Base-by-base conservation (phyloP, 2,329 filamentous ascomycete genomes). In the Alternaria sp. region DNA sequence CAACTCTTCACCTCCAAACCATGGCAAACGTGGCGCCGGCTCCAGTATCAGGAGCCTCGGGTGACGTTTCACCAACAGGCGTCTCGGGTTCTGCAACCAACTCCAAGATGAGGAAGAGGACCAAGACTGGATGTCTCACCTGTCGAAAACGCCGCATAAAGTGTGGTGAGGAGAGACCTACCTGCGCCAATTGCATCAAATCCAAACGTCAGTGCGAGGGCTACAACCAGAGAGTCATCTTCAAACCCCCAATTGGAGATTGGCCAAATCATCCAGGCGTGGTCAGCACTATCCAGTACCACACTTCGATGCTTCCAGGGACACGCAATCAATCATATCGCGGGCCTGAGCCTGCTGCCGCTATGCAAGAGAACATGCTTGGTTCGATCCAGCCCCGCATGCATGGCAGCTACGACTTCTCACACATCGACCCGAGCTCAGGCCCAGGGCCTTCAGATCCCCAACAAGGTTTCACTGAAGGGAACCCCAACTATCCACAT, bases 121-220 rank as follows among this genome's bases (percentile, higher is more conserved):
- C 94, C 53, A 97, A 97, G 81, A 97, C 94, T 2, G 94, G 94
- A 14, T 97, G 94, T 77, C 81, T 97, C 62, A 97, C 95, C 59
- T 99, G 95, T 81, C 91, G 95, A 65, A 94, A 92, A 80, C 90
- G 95, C 54, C 91, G 95, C 64, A 98, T 99, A 80, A 99, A 98
- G 81, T 99, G 95, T 79, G 95, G 95, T 64, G 95, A 98, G 78
- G 92, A 93, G 72, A 87, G 90, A 51, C 92, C 92, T 27, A 90
- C 86, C 28, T 95, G 92, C 80, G 89, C 86, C 73, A 96, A 96
- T 74, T 96, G 92, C 80, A 88, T 91, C 81, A 95, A 94, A 74
- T 94, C 92, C 18, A 94, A 94, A 79, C 86, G 92, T 14, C 84
- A 89, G 67, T 96, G 92, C 76, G 92, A 95, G 78, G 92, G 92